Conservation (phyloP, 441 rosid species). For the Aleurites moluccanus region DNA sequence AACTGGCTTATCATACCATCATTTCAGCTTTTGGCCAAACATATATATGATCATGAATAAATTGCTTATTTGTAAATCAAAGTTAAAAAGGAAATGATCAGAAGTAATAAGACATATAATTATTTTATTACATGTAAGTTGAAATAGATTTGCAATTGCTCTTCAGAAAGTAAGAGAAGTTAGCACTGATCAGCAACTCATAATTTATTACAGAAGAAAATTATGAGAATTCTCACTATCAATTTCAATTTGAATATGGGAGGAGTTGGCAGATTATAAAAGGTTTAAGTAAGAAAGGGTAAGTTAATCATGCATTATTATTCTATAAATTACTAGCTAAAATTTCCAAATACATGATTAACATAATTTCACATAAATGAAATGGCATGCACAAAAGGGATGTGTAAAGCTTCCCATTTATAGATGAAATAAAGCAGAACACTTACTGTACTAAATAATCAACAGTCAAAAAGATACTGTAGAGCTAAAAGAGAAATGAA, state of each 20-base stretch:
- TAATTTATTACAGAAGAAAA: not conserved
- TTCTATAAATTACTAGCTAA: not conserved
- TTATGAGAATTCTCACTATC: not conserved
- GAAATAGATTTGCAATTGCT: constrained; percentile 2
- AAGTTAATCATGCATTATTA: not conserved
- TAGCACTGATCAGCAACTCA: not conserved
- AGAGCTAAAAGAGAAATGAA: not conserved
- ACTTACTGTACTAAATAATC: not conserved
- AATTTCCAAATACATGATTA: not conserved
- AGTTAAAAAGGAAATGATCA: not conserved
- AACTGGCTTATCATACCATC: no score
- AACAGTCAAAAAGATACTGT: not conserved
- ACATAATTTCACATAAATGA: no score
- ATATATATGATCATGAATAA: not conserved
- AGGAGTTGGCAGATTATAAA: not conserved
- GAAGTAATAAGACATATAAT: not conserved
- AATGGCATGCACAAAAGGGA: no score
- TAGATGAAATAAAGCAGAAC: no score
- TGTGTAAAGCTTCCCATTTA: no score
- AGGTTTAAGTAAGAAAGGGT: not conserved
- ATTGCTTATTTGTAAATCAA: not conserved
- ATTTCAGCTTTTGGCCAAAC: no score
- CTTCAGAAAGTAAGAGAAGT: not conserved
- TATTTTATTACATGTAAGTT: no score
- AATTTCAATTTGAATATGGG: not conserved